These are phyloP conservation scores for Penicillium sp. DNA, from an alignment of 2,329 filamentous ascomycete genomes.

Conservation along the genomic window DNA sequence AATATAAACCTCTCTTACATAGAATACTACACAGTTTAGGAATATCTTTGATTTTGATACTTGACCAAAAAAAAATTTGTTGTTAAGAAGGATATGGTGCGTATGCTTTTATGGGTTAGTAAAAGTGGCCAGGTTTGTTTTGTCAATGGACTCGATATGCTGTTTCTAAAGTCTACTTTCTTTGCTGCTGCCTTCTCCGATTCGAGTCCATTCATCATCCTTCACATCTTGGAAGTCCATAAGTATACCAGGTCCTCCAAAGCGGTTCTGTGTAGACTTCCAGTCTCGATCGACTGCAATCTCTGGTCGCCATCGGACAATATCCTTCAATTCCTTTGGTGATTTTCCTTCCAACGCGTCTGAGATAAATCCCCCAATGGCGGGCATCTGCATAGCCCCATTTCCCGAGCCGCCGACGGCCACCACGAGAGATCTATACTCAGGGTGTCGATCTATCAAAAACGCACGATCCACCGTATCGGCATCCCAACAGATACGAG, in stretches of 20 bases:
- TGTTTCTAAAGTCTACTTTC: no score
- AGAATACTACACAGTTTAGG: no score
- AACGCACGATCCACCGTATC: constrained; percentile 61
- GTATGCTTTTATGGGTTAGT: no score
- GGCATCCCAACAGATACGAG: constrained; percentile 61
- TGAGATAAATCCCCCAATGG: constrained; percentile 55
- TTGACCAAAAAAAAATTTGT: no score
- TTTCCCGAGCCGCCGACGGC: constrained; percentile 59
- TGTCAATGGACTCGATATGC: no score
- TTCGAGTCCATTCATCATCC: constrained; percentile 44
- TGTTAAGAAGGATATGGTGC: no score
- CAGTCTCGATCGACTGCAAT: constrained; percentile 52
- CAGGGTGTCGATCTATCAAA: constrained; percentile 56
- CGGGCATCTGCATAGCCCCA: constrained; percentile 58
- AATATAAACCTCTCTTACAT: no score
- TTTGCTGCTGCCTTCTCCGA: no score
- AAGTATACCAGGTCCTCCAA: constrained; percentile 52
- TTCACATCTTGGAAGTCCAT: constrained; percentile 53
- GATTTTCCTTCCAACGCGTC: constrained; percentile 54
- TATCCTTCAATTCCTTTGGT: constrained; percentile 47
- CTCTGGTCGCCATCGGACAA: constrained; percentile 58
- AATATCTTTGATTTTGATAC: no score
- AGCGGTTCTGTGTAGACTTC: constrained; percentile 54
- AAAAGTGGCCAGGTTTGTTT: no score
- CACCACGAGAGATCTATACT: constrained; percentile 48